phyloP scores from a whole-genome alignment of 768 basidiomycete genomes.

The Atractiella rhizophila region DNA sequence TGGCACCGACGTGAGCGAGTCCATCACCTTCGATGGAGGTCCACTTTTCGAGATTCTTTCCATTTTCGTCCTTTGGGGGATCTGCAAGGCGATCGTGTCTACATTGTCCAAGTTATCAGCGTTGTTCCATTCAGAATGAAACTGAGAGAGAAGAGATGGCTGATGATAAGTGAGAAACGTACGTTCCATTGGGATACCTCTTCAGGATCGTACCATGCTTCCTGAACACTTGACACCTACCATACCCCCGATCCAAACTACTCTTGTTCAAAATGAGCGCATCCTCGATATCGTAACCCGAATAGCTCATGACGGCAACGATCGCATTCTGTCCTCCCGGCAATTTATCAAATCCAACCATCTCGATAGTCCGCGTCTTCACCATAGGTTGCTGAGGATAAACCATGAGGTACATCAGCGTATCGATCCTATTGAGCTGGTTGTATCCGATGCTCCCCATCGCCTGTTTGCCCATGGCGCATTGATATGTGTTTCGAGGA shows the following conservation, averaged over 20 bases:
- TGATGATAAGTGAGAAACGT: constrained; percentile 26
- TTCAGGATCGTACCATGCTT: constrained; percentile 84
- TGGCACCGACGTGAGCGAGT: constrained; percentile 78
- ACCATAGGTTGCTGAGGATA: constrained; percentile 99
- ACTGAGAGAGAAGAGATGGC: background rate
- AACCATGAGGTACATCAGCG: constrained; percentile 83
- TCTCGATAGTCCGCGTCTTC: constrained; percentile 91
- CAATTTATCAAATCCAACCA: constrained; percentile 83
- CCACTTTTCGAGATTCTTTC: constrained; percentile 54
- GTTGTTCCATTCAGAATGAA: background rate
- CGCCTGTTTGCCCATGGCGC: constrained; percentile 99
- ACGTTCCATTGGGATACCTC: constrained; percentile 94
- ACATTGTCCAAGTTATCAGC: too few relatives aligned
- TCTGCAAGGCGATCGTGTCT: constrained; percentile 87
- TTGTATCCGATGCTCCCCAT: constrained; percentile 97
- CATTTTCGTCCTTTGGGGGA: constrained; percentile 61
- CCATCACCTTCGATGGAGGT: constrained; percentile 80
- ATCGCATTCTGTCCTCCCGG: constrained; percentile 97
- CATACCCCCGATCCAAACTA: constrained; percentile 87
- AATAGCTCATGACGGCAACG: constrained; percentile 96
- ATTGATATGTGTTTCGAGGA: constrained; percentile 96
- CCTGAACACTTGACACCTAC: constrained; percentile 84
- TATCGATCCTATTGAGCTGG: constrained; percentile 91
- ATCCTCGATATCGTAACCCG: constrained; percentile 98
- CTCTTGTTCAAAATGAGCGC: constrained; percentile 91